A percentile compares a stretch with the other conserved stretches of the same genome.
These are phyloP conservation scores for Candida jianshihensis DNA, from an alignment of 805 yeast species.

Conservation along the genomic window DNA sequence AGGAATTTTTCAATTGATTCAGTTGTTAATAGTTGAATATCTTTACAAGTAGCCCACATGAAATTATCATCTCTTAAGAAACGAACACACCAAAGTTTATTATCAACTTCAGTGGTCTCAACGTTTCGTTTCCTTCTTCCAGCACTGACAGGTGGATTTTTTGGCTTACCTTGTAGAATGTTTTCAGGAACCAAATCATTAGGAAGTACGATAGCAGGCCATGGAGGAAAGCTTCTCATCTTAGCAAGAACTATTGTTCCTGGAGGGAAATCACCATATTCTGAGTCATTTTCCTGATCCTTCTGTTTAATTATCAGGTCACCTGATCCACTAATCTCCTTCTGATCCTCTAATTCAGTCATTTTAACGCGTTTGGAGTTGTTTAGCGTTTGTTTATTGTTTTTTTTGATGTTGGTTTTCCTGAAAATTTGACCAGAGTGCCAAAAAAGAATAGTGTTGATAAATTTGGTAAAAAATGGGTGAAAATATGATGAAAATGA, in stretches of 20 bases:
- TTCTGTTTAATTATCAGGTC: no score
- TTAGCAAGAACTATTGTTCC: conserved; percentile 66
- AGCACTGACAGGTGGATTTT: conserved; percentile 18
- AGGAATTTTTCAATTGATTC: conserved; percentile 37
- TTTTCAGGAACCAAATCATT: conserved; percentile 51
- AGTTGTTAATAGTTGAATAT: conserved; percentile 38
- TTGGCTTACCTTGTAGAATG: conserved; percentile 45
- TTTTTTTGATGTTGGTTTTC: no score
- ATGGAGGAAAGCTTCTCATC: conserved; percentile 80
- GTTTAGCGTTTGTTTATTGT: no score
- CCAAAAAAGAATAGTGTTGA: no score
- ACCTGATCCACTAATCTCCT: no score
- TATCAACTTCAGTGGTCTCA: conserved; percentile 2
- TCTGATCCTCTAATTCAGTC: no score
- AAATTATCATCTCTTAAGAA: conserved; percentile 70
- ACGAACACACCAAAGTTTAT: conserved; percentile 44
- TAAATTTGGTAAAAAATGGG: no score
- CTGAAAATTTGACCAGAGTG: no score
- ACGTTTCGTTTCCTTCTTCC: conserved; percentile 6
- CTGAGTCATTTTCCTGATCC: conserved; percentile 1
- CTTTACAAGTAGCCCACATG: conserved; percentile 54
- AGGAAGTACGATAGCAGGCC: conserved; percentile 84
- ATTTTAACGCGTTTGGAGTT: no score
- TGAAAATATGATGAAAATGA: no score
- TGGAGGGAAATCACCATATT: conserved; percentile 30